A percentile compares a stretch with the other conserved stretches of the same genome.
These are phyloP conservation scores for Populus alba DNA, from an alignment of 345 rosid genomes.

Conservation along the genomic window DNA sequence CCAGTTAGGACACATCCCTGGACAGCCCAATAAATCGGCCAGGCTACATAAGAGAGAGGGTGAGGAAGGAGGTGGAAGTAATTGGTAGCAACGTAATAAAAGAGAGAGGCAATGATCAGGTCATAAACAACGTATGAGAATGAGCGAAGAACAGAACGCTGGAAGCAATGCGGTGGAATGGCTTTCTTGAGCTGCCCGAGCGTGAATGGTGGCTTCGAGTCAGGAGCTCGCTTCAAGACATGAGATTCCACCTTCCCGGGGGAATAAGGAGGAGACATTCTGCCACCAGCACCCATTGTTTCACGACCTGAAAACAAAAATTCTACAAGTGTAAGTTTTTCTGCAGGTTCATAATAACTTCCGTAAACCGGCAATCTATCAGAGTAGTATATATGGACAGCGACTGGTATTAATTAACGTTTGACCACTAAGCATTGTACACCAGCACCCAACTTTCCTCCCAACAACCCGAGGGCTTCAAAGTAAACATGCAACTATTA, in stretches of 20 bases:
- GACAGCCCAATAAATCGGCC: conserved; percentile 35
- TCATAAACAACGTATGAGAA: conserved; percentile 28
- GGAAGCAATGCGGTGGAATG: conserved; percentile 36
- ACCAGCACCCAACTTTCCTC: too few relatives aligned
- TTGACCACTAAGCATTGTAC: background rate
- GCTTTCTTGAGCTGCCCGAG: conserved; percentile 32
- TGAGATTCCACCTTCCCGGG: conserved; percentile 7
- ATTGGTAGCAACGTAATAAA: conserved; percentile 27
- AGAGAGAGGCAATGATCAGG: conserved; percentile 20
- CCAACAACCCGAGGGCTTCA: too few relatives aligned
- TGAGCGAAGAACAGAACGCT: conserved; percentile 28
- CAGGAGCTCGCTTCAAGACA: conserved; percentile 23
- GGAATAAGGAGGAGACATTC: conserved; percentile 22
- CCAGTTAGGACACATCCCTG: conserved; percentile 38
- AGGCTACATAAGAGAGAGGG: conserved; percentile 24
- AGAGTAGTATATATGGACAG: background rate
- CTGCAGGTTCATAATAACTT: background rate
- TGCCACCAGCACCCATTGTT: conserved; percentile 36
- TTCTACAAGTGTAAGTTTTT: background rate
- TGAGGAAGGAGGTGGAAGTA: conserved; percentile 35
- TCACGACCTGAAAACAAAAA: conserved; percentile 15
- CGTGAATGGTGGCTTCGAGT: conserved; percentile 36
- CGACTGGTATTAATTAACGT: too few relatives aligned
- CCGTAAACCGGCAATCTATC: background rate
- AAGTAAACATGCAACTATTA: too few relatives aligned